Evolutionary conservation across 2,329 filamentous ascomycete genomes (phyloP), one percentile per base, ranked within the genome.

Genomic region (Didymella keratinophila): DNA sequence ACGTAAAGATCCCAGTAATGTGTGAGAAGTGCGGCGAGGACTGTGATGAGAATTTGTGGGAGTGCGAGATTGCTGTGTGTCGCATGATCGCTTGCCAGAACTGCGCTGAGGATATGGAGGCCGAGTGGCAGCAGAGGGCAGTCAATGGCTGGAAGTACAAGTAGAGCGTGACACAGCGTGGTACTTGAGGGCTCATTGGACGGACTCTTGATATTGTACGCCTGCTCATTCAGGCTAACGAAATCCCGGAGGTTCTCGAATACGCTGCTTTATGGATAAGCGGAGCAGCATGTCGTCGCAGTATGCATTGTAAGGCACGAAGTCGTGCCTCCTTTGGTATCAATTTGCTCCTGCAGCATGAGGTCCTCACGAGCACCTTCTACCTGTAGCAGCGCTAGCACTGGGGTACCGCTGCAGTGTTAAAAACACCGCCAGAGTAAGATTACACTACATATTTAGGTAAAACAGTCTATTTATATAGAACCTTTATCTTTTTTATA

Each of bases 31-130:
- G 70, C 20, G 28, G 39, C 1, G n/a, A 60, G 2, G 58, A 66
- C 30, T 60, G 65, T 14, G 36, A 57, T 4, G 62, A 67, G 28
- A 59, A 64, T 25, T 18, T 70, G 0, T 71, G 61, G 63, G 57
- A 68, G 30, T 71, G 69, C 20, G 59, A 65, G 34, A 62, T 69
- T 20, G 49, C 57, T 3, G 62, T 63, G 2, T 71, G 69, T 51
- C 53, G 56, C 9, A 55, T 65, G 44, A 56, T 37, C 7, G 61
- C 69, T 2, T 71, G 69, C 34, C 58, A 49, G 50, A 37, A 28
- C 3, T 71, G 68, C 37, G 64, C 68, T 3, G 54, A 56, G 41
- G 50, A 60, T 6, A 65, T 68, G 67, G 53, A 68, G 46, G 25
- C n/a, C 2, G 65, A 67, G 52, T 61, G 61, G 61, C 43, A 60